Conservation (phyloP, 73 alveolate genomes). For the Paramecium bursaria region DNA sequence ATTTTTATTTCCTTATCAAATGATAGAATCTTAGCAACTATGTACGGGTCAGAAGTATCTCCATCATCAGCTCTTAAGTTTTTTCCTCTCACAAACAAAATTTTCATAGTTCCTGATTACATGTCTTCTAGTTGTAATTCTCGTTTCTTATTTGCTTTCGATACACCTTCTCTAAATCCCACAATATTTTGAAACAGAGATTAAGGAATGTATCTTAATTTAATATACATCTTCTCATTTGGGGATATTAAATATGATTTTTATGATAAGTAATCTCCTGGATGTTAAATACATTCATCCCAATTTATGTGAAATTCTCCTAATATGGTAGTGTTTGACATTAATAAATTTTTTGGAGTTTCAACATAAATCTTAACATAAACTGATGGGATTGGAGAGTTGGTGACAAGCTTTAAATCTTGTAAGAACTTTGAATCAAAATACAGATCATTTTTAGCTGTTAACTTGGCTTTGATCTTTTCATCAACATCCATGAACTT, state of each 20-base stretch:
- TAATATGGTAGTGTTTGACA: neutral
- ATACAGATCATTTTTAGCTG: constrained; percentile 37
- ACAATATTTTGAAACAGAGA: constrained; percentile 31
- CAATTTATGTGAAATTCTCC: constrained; percentile 64
- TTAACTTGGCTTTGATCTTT: neutral
- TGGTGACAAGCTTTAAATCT: constrained; percentile 4
- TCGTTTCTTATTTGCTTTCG: constrained; percentile 47
- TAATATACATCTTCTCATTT: constrained; percentile 32
- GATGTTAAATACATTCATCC: constrained; percentile 55
- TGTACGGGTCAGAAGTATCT: constrained; percentile 68
- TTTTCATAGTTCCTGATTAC: constrained; percentile 51
- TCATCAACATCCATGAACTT: constrained; percentile 12
- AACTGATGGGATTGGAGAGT: neutral
- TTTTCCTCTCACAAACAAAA: constrained; percentile 60
- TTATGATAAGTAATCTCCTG: constrained; percentile 59
- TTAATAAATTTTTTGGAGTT: constrained; percentile 33
- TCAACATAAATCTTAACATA: constrained; percentile 42
- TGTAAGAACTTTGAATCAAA: constrained; percentile 1
- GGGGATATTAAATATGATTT: constrained; percentile 5
- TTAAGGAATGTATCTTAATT: constrained; percentile 60
- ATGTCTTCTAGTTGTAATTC: constrained; percentile 46
- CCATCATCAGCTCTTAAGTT: constrained; percentile 70
- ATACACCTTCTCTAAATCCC: constrained; percentile 52
- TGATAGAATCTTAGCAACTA: constrained; percentile 4
- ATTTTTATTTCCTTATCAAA: constrained; percentile 53